These are phyloP conservation scores for Fragaria iinumae DNA, from an alignment of 306 rosid species.

Conservation along the genomic window DNA sequence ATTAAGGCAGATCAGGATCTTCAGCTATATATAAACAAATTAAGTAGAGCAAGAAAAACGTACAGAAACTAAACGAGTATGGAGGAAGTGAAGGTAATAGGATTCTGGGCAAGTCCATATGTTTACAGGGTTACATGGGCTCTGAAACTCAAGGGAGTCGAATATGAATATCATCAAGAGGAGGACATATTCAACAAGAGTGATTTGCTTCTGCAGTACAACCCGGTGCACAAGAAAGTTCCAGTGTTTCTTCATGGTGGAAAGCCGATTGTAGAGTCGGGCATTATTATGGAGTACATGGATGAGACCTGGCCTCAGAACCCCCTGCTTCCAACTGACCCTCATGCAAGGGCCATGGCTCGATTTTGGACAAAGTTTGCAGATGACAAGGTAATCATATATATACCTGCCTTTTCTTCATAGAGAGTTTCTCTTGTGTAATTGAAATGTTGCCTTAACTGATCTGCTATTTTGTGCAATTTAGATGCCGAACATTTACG, in stretches of 20 bases:
- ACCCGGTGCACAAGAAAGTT: slow-evolving; percentile 11
- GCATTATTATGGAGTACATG: slow-evolving; percentile 12
- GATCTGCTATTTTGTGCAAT: not conserved
- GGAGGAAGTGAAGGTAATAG: slow-evolving; percentile 18
- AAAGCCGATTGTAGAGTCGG: slow-evolving; percentile 2
- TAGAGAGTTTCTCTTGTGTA: not conserved
- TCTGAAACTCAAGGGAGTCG: slow-evolving; percentile 18
- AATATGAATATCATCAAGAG: not conserved
- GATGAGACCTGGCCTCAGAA: slow-evolving; percentile 19
- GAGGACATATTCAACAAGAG: slow-evolving; percentile 15
- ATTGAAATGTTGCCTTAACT: not conserved
- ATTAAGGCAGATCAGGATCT: not conserved
- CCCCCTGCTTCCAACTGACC: slow-evolving; percentile 19
- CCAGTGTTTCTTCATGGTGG: slow-evolving; percentile 24
- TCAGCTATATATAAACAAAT: not conserved
- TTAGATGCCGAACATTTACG: not conserved
- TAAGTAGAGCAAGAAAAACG: not conserved
- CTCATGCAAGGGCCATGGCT: not conserved
- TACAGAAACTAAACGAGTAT: not conserved
- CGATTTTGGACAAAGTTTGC: slow-evolving; percentile 15
- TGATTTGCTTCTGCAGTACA: not conserved
- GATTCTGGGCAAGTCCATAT: slow-evolving; percentile 14
- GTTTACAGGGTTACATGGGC: slow-evolving; percentile 17
- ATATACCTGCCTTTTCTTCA: not conserved
- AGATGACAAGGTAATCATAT: slow-evolving; percentile 19